A percentile compares a stretch with the other conserved stretches of the same genome.
Conservation (phyloP, 306 rosid genomes). For the Trifolium dubium region DNA sequence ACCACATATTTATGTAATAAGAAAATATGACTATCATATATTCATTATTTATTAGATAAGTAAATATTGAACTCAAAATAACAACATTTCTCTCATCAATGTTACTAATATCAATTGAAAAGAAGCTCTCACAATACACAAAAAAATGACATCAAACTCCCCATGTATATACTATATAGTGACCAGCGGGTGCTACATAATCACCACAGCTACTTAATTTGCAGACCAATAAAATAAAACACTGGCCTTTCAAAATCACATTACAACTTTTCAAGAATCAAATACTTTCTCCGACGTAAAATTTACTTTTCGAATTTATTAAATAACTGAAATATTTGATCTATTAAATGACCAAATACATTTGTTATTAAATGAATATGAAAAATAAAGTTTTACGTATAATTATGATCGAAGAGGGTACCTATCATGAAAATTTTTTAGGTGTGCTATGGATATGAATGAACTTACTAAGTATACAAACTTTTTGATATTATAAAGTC, state of each 20-base stretch:
- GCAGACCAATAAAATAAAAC: conserved; percentile 47
- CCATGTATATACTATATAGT: conserved; percentile 23
- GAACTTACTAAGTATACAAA: conserved; percentile 38
- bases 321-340: no score
- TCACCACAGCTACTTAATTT: conserved; percentile 51
- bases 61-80: neutral
- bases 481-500: conserved; percentile 15
- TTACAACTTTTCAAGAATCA: conserved; percentile 34
- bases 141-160: conserved; percentile 37
- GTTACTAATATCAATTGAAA: conserved; percentile 18
- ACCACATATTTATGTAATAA: neutral
- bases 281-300: neutral
- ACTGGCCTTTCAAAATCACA: conserved; percentile 46
- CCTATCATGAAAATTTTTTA: conserved; percentile 26
- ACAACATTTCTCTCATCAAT: conserved; percentile 11
- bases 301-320: no score
- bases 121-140: conserved; percentile 28
- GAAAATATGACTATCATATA: neutral
- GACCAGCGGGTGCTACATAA: conserved; percentile 52
- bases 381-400: no score
- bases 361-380: no score
- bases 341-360: no score
- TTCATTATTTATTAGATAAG: neutral
- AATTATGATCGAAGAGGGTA: neutral
- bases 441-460: neutral